Percentiles rank a stretch among this genome's conserved stretches.
Evolutionary conservation across 208 protist genomes (phyloP).

Genomic region (Herpetomonas samuelpessoai): DNA sequence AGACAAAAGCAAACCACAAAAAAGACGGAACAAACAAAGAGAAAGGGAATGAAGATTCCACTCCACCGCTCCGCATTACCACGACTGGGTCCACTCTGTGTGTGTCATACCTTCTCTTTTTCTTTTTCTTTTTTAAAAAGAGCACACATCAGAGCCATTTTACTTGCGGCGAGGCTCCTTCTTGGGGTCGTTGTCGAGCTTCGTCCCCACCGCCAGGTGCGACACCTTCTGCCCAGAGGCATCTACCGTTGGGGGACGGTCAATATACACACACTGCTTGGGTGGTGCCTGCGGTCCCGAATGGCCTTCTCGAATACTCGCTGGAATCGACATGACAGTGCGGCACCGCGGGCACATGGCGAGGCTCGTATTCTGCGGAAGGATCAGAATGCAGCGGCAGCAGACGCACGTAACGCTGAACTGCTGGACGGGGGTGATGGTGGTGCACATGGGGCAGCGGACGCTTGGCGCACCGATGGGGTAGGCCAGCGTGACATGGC

Average conservation of each 20-base stretch:
- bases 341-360: conserved; percentile 85
- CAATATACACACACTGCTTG: conserved; percentile 84
- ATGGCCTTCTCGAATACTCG: conserved; percentile 70
- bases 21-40: conserved; percentile 3
- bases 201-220: conserved; percentile 66
- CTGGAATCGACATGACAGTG: conserved; percentile 82
- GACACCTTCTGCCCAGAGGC: conserved; percentile 33
- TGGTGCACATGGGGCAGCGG: conserved; percentile 81
- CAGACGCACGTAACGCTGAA: conserved; percentile 81
- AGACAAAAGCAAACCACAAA: neutral
- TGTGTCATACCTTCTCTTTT: conserved; percentile 1
- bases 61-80: neutral
- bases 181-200: conserved; percentile 73
- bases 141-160: neutral
- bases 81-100: neutral
- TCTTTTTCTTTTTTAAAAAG: conserved; percentile 4
- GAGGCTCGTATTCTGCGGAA: conserved; percentile 81
- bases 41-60: neutral
- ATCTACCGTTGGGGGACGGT: conserved; percentile 51
- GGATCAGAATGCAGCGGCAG: conserved; percentile 78
- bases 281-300: conserved; percentile 47
- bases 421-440: conserved; percentile 77
- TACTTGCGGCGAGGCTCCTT: conserved; percentile 11
- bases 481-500: conserved; percentile 77
- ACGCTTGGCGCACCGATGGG: conserved; percentile 80